phyloP scores from a whole-genome alignment of 2,329 filamentous ascomycete species.

The Capronia epimyces region DNA sequence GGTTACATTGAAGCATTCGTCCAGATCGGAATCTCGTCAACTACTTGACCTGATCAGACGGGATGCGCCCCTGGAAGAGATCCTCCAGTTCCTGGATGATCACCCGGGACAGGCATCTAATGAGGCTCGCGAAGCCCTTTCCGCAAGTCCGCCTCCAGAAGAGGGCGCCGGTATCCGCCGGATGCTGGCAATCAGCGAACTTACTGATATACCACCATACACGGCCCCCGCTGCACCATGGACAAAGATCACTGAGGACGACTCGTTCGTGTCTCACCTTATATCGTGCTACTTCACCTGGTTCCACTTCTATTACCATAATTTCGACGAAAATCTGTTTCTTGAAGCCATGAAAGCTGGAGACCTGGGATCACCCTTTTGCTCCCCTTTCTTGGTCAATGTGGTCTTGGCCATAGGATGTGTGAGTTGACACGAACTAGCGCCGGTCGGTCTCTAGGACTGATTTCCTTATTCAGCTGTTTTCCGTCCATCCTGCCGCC shows the following conservation, averaged over 20 bases:
- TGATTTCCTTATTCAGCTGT: not conserved
- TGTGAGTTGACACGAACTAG: slow-evolving; percentile 6
- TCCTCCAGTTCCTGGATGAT: too few species aligned
- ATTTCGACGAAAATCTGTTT: slow-evolving; percentile 34
- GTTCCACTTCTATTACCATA: slow-evolving; percentile 31
- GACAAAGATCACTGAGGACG: slow-evolving; percentile 33
- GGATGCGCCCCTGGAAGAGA: too few species aligned
- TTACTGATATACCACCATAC: slow-evolving; percentile 10
- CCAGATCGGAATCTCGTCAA: too few species aligned
- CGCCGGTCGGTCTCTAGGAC: not conserved
- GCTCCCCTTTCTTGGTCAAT: slow-evolving; percentile 36
- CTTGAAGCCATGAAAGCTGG: slow-evolving; percentile 31
- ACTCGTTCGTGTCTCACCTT: slow-evolving; percentile 33
- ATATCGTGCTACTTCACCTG: slow-evolving; percentile 34
- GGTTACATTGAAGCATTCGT: too few species aligned
- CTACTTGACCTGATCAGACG: too few species aligned
- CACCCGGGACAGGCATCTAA: slow-evolving; percentile 22
- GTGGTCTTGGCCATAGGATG: slow-evolving; percentile 31
- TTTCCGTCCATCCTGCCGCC: too few species aligned
- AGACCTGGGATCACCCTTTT: slow-evolving; percentile 30
- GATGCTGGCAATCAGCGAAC: slow-evolving; percentile 14
- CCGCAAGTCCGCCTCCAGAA: slow-evolving; percentile 12
- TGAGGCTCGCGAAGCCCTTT: slow-evolving; percentile 8
- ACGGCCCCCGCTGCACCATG: slow-evolving; percentile 26
- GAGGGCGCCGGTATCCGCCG: slow-evolving; percentile 4